Evolutionary conservation across 2,329 filamentous ascomycete genomes (phyloP), one percentile per base, ranked within the genome.

Genomic region (Penicillium vulpinum): DNA sequence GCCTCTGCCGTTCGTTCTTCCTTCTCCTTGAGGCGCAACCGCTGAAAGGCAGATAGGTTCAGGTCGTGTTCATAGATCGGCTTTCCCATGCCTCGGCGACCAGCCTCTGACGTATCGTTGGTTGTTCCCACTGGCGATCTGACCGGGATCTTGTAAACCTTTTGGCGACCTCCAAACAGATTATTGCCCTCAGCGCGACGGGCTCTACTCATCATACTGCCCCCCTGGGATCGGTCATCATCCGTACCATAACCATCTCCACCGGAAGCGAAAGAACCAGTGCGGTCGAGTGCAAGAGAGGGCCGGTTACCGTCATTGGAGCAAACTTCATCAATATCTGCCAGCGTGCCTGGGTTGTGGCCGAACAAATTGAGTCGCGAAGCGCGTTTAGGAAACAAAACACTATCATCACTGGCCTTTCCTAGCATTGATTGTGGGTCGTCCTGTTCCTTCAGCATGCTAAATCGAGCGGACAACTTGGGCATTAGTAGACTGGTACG

Each of bases 401-500:
- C 92, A 64, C 92, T 97, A 74, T 97, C 93, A 70, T 97, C 93
- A 74, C 90, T 94, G 16, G 93, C 93, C 75, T 97, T 97, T 56
- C 93, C 93, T 31, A 97, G 83, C 72, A 92, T 89, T 2, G 91
- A 93, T 60, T 81, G 88, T 1, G 93, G 93, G 68, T 97, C 92
- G 72, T 97, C 92, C 73, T 97, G 93, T 74, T 97, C 93, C 67
- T 91, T 83, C 31, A 97, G 80, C 93, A 97, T 97, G 65, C 93
- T 97, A 74, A 99, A 99, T 7, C 94, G 87, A 13, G 92, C 91
- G 0, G 93, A 97, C 5, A 99, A 82, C 40, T 92, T 93, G 0
- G 91, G 92, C 93, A 99, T 96, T 60, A 99, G 81, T 57, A 99
- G 79, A 80, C 94, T 97, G 4, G 94, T 99, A 56, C 94, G 86